Evolutionary conservation across 2,329 filamentous ascomycete genomes (phyloP).

Genomic region (Nemania abortiva): DNA sequence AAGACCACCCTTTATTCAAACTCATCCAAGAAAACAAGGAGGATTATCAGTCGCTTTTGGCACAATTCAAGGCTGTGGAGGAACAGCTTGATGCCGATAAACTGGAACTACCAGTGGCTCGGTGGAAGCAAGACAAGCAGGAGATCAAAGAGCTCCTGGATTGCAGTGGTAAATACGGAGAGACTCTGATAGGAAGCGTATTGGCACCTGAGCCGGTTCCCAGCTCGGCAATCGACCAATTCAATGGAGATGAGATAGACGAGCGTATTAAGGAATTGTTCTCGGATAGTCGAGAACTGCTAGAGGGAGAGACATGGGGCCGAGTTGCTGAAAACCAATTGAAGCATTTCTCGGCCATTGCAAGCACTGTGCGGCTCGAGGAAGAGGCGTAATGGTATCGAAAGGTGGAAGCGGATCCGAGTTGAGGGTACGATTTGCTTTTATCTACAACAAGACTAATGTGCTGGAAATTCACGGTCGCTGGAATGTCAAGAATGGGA

Average conservation of each 20-base stretch:
- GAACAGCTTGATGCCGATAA: constrained; percentile 44
- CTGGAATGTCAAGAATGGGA: neutral
- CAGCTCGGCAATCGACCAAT: constrained; percentile 35
- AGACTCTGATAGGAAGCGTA: constrained; percentile 47
- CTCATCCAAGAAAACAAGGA: constrained; percentile 42
- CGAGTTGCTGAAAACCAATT: constrained; percentile 45
- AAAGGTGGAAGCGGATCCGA: neutral
- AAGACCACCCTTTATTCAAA: constrained; percentile 46
- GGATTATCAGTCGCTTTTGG: constrained; percentile 46
- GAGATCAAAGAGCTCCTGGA: constrained; percentile 51
- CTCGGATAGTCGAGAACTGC: constrained; percentile 43
- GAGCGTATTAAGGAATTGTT: constrained; percentile 50
- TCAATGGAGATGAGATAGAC: constrained; percentile 44
- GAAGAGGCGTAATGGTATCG: neutral
- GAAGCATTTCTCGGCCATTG: constrained; percentile 43
- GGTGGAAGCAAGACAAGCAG: constrained; percentile 53
- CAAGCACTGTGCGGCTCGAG: constrained; percentile 36
- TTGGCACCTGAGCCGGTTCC: constrained; percentile 42
- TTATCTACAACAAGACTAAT: constrained; percentile 14
- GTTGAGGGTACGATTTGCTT: neutral
- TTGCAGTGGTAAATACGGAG: constrained; percentile 51
- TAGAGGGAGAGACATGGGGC: constrained; percentile 48
- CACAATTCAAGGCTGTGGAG: constrained; percentile 49
- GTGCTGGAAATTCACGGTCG: neutral
- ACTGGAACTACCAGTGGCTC: constrained; percentile 44